These are phyloP conservation scores for Russula sp. DNA, from an alignment of 768 basidiomycete species.

Conservation along the genomic window DNA sequence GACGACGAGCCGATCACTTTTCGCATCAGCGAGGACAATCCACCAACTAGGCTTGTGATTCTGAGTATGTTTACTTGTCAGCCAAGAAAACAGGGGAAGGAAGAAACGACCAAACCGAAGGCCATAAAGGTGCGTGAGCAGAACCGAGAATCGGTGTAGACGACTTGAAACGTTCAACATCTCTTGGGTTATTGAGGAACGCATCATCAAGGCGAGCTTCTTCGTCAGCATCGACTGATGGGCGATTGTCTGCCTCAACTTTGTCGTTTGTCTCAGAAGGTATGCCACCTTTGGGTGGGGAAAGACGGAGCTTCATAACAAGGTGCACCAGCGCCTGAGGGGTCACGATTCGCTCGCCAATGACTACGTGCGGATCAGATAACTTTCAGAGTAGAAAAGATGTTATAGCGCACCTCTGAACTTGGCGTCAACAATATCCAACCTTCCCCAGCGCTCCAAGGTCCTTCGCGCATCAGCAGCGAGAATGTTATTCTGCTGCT, in stretches of 20 bases:
- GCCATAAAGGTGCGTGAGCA: constrained; percentile 94
- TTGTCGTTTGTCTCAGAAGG: constrained; percentile 27
- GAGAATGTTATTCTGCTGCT: constrained; percentile 44
- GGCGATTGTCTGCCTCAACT: constrained; percentile 34
- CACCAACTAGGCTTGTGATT: constrained; percentile 90
- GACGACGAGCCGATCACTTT: constrained; percentile 76
- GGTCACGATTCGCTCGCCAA: constrained; percentile 81
- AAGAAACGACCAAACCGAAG: constrained; percentile 48
- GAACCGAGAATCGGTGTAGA: constrained; percentile 40
- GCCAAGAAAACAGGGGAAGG: neutral
- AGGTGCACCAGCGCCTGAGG: constrained; percentile 87
- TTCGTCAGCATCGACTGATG: constrained; percentile 39
- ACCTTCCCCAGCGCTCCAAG: constrained; percentile 59
- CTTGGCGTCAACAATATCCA: constrained; percentile 72
- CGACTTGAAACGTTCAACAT: constrained; percentile 50
- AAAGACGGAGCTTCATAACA: constrained; percentile 72
- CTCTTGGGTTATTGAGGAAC: constrained; percentile 56
- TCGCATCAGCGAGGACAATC: constrained; percentile 83
- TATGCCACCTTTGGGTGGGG: constrained; percentile 37
- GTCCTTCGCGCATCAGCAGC: constrained; percentile 53
- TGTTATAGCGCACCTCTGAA: constrained; percentile 64
- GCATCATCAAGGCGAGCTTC: constrained; percentile 49
- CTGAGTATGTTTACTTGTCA: constrained; percentile 32
- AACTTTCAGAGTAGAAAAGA: neutral
- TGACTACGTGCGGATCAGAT: constrained; percentile 43